Evolutionary conservation across 345 rosid species (phyloP), one percentile per base, ranked within the genome.

Genomic region (Linum usitatissimum): DNA sequence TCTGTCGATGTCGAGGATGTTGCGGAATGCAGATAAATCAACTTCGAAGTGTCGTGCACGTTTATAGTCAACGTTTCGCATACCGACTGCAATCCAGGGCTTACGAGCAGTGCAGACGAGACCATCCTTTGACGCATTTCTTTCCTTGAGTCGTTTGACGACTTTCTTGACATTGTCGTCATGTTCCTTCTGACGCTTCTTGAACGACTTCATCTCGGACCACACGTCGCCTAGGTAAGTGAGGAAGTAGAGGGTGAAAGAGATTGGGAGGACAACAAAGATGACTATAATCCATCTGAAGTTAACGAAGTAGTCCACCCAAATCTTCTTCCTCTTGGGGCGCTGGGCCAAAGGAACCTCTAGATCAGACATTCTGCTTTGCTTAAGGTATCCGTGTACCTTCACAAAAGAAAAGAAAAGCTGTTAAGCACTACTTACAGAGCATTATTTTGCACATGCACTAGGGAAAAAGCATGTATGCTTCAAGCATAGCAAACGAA

Each of bases 41-140:
- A 94, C 95, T 74, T 94, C 99, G 64, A 79, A 94, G 74, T 90
- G 99, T 2, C 97, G 75, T 4, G 96, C 97, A 65, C 99, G 76
- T 75, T 94, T 94, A 71, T 94, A 94, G 79, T 94, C 99, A 31
- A 94, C 99, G 77, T 94, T 94, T 62, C 99, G 72, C 99, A 94
- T 94, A 61, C 99, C 99, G 49, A 94, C 99, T 10, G 97, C 97
- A 53, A 90, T 80, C 96, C 96, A 94, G 5, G 99, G 99, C 76
- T 94, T 94, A 34, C 97, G 97, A 0, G 97, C 99, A 0, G 99
- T 90, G 83, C 99, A 94, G 62, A 94, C 97, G 14, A 94, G 96
- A 12, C 99, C 99, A 68, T 90, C 99, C 76, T 88, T 90, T 53
- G 81, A 70, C 2, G 93, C 79, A 49, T 94, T 66, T 72, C 99